Base-by-base conservation (phyloP, 441 rosid species). In the Bruguiera hainesii region DNA sequence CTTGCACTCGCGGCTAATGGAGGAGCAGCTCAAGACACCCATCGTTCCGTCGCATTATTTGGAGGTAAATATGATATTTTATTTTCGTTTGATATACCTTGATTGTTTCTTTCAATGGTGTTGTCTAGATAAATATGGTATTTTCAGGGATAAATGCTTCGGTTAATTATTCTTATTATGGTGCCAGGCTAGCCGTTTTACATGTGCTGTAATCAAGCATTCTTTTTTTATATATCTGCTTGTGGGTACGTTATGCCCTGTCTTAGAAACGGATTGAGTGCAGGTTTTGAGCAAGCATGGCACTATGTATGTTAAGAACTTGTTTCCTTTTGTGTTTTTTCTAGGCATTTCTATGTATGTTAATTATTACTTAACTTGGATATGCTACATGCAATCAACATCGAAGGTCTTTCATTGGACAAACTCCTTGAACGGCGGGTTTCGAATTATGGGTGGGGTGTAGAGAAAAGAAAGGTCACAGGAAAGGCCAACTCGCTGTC, bases 251-350 rank as follows among this genome's bases (percentile, higher is more conserved):
- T 29, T 29, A 29, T 29, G 30, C 30, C 30, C 30, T 29, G 30
- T 29, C 30, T 3, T 29, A 29, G 30, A 29, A 29, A 29, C 30
- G 9, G 39, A 31, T 18, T 25, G 9, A 65, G 61, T 83, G 84
- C 89, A 92, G 98, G 98, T 69, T 95, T 95, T 76, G 98, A 95
- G 80, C 96, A 87, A 80, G 95, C 97, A 70, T 55, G 49, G 20
- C 11, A 18, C 29, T 6, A 21, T 60, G 13, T 28, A 5, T 28
- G 5, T 1, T 13, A 35, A 7, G 30, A 21, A 8, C 13, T 35
- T 30, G 31, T 30, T 30, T 58, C 15, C 13, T 23, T 6, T 46
- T 15, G 57, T 46, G 1, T 20, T 33, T 49, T 11, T 26, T 51
- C 20, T 31, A 15, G 28, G 21, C 10, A 7, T 35, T 35, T 35